A percentile compares a stretch with the other conserved stretches of the same genome.
These are phyloP conservation scores for Wickerhamiella sorbophila DNA, from an alignment of 805 yeast species.

Conservation along the genomic window DNA sequence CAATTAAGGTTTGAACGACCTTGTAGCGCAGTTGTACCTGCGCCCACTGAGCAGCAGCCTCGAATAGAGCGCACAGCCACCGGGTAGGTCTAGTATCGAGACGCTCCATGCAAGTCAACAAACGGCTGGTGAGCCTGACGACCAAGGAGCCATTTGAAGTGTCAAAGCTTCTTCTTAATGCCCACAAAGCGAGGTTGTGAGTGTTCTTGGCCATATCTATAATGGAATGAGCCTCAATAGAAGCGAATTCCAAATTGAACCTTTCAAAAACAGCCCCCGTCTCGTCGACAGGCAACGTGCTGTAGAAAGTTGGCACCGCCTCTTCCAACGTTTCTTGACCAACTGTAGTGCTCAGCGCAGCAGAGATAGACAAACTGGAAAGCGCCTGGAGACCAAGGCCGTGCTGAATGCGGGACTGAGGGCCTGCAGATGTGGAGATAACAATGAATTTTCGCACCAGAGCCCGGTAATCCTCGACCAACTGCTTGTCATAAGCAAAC, in stretches of 20 bases:
- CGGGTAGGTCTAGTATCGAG: slow-evolving; percentile 7
- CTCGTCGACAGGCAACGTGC: slow-evolving; percentile 1
- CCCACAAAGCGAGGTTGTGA: slow-evolving; percentile 17
- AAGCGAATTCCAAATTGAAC: neutral
- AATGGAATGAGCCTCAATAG: neutral
- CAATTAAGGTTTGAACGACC: slow-evolving; percentile 37
- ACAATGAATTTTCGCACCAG: slow-evolving; percentile 15
- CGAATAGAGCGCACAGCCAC: slow-evolving; percentile 48
- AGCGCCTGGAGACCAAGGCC: slow-evolving; percentile 35
- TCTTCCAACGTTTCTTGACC: neutral
- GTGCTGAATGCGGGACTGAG: slow-evolving; percentile 27
- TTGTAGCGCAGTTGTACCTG: slow-evolving; percentile 68
- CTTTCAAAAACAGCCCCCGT: neutral
- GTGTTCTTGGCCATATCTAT: neutral
- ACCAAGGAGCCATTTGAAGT: slow-evolving; percentile 39
- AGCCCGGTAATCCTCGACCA: slow-evolving; percentile 34
- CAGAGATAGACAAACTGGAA: slow-evolving; percentile 25
- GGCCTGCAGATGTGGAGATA: slow-evolving; percentile 22
- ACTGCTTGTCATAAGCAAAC: slow-evolving; percentile 49
- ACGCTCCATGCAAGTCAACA: slow-evolving; percentile 38
- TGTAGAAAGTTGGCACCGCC: neutral
- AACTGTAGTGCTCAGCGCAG: slow-evolving; percentile 18
- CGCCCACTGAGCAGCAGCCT: slow-evolving; percentile 56
- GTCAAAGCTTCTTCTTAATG: slow-evolving; percentile 46
- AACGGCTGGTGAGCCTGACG: slow-evolving; percentile 23